These are phyloP conservation scores for Xerophyta viscosa DNA, from an alignment of 106 monocot species.

Conservation along the genomic window DNA sequence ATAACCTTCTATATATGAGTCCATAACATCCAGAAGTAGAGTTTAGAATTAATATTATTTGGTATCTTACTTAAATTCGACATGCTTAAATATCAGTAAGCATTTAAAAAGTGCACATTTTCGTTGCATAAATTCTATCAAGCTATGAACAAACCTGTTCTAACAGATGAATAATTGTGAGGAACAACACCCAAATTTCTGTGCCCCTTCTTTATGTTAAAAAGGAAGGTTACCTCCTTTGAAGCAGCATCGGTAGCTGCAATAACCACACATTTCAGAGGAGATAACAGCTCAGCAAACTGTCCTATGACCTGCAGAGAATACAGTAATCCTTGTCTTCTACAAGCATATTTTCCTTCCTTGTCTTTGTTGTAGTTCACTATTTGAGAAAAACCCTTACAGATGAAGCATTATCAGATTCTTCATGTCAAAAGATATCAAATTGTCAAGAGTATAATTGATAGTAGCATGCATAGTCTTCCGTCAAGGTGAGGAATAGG, in stretches of 20 bases:
- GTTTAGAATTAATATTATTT: no score
- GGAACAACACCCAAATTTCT: conserved; percentile 15
- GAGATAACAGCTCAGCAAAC: conserved; percentile 58
- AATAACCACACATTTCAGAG: conserved; percentile 49
- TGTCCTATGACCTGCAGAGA: conserved; percentile 70
- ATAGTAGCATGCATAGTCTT: no score
- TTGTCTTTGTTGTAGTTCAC: conserved; percentile 6
- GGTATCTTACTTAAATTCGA: no score
- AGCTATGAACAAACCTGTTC: conserved; percentile 45
- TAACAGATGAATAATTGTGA: conserved; percentile 33
- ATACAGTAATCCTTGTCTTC: conserved; percentile 65
- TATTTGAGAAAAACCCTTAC: neutral
- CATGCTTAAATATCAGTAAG: no score
- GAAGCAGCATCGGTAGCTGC: conserved; percentile 80
- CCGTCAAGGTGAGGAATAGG: no score
- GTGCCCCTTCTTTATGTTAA: conserved; percentile 44
- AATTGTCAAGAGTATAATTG: conserved; percentile 82
- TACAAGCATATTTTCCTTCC: conserved; percentile 32
- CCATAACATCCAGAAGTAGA: no score
- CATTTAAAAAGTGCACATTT: no score
- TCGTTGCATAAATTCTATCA: no score
- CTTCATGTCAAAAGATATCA: conserved; percentile 44
- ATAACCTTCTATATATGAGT: no score
- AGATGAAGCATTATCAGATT: conserved; percentile 10
- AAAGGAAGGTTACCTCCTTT: conserved; percentile 69